A percentile compares a stretch with the other conserved stretches of the same genome.
phyloP scores from a whole-genome alignment of 2,329 filamentous ascomycete genomes.

The Beauveria australis region DNA sequence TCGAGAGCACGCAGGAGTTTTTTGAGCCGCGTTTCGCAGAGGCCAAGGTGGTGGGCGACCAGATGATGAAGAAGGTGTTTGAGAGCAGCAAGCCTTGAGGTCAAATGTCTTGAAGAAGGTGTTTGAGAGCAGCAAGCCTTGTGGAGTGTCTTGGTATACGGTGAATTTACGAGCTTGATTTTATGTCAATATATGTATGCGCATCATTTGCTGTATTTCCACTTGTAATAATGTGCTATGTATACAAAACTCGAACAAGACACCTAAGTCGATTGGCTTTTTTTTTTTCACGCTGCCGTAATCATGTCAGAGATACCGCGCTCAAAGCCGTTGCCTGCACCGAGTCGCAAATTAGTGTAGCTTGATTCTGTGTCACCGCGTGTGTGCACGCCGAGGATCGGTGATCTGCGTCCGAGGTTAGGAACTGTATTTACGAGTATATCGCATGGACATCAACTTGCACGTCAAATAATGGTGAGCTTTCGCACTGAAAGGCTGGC shows the following conservation, averaged over 20 bases:
- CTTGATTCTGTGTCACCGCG: neutral
- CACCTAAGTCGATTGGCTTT: neutral
- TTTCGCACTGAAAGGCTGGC: neutral
- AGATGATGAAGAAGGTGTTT: slow-evolving; percentile 94
- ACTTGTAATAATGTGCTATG: neutral
- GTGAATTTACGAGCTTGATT: too few relatives aligned
- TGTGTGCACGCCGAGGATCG: neutral
- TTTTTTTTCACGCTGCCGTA: neutral
- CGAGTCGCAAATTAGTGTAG: neutral
- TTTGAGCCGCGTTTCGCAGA: slow-evolving; percentile 86
- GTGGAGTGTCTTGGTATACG: too few relatives aligned
- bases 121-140: slow-evolving; percentile 47
- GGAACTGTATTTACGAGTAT: neutral
- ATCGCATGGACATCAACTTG: neutral
- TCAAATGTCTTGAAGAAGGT: slow-evolving; percentile 61
- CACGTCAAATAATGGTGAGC: neutral
- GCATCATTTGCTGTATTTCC: neutral
- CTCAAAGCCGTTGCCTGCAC: neutral
- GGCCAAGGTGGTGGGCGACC: slow-evolving; percentile 79
- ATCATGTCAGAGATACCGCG: slow-evolving; percentile 9
- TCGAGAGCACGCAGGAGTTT: slow-evolving; percentile 82
- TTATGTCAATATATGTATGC: neutral
- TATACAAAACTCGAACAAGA: slow-evolving; percentile 10
- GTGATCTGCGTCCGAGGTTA: neutral
- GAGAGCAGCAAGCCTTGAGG: slow-evolving; percentile 53